Conservation (phyloP, 192 early-diverging fungal genomes). For the Entrophospora sp. region DNA sequence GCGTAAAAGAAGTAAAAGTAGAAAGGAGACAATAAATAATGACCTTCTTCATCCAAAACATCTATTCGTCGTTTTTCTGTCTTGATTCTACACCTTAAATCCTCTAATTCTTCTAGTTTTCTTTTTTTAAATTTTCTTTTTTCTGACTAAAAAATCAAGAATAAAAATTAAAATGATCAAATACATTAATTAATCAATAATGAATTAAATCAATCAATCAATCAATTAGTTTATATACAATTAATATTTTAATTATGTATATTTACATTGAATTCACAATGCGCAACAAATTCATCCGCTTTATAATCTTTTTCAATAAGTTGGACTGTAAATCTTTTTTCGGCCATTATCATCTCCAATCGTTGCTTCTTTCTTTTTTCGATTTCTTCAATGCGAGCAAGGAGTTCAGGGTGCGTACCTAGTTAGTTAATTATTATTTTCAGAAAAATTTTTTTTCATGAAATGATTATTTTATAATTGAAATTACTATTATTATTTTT, state of each 20-base stretch:
- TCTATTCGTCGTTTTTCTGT: not conserved
- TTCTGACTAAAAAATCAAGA: not conserved
- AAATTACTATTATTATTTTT: too few relatives aligned
- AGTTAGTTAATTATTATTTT: too few relatives aligned
- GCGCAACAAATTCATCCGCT: not conserved
- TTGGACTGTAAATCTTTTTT: not conserved
- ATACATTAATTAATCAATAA: not conserved
- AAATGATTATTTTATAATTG: too few relatives aligned
- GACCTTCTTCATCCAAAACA: not conserved
- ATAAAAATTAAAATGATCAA: not conserved
- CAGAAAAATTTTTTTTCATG: too few relatives aligned
- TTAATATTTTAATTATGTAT: not conserved
- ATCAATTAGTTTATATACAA: too few relatives aligned
- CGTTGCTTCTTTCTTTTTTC: not conserved
- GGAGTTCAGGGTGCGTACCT: not conserved
- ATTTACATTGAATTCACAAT: conserved; percentile 10
- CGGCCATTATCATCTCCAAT: not conserved
- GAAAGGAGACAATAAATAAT: not conserved
- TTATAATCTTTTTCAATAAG: conserved; percentile 1
- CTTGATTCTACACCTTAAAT: not conserved
- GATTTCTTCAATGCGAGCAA: conserved; percentile 11
- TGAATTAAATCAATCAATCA: too few relatives aligned
- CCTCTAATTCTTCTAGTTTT: not conserved
- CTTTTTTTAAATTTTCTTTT: not conserved
- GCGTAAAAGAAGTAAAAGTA: not conserved